Conservation (phyloP, 2,329 filamentous ascomycete species). For the Arthrobotrys musiformis region DNA sequence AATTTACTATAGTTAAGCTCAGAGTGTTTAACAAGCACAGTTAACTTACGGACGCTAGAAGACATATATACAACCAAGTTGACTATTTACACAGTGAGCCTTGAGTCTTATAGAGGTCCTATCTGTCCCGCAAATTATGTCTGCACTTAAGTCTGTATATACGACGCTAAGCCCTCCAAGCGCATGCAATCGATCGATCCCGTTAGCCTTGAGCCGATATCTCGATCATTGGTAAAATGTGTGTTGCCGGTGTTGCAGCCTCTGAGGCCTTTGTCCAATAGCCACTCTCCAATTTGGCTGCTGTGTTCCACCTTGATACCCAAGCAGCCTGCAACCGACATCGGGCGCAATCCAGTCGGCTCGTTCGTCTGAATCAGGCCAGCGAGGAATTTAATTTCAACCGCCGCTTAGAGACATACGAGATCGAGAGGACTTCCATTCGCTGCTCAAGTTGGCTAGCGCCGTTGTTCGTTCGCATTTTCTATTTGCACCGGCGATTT, state of each 20-base stretch:
- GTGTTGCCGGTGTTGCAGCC: constrained; percentile 32
- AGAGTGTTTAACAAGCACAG: too few relatives aligned
- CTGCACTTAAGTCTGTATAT: too few relatives aligned
- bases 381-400: background rate
- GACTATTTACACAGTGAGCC: too few relatives aligned
- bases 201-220: background rate
- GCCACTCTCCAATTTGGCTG: too few relatives aligned
- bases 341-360: background rate
- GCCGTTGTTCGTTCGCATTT: background rate
- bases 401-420: background rate
- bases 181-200: too few relatives aligned
- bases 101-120: too few relatives aligned
- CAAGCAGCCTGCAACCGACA: constrained; percentile 15
- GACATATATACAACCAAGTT: too few relatives aligned
- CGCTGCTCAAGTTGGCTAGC: background rate
- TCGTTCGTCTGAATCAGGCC: background rate
- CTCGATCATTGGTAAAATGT: background rate
- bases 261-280: too few relatives aligned
- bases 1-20: too few relatives aligned
- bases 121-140: too few relatives aligned
- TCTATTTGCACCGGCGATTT: background rate
- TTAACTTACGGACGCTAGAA: background rate
- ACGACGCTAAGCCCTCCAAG: too few relatives aligned
- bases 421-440: background rate
- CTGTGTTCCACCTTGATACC: too few relatives aligned